A percentile compares a stretch with the other conserved stretches of the same genome.
These are phyloP conservation scores for Sporopachydermia lactativora DNA, from an alignment of 805 yeast species.

Conservation along the genomic window DNA sequence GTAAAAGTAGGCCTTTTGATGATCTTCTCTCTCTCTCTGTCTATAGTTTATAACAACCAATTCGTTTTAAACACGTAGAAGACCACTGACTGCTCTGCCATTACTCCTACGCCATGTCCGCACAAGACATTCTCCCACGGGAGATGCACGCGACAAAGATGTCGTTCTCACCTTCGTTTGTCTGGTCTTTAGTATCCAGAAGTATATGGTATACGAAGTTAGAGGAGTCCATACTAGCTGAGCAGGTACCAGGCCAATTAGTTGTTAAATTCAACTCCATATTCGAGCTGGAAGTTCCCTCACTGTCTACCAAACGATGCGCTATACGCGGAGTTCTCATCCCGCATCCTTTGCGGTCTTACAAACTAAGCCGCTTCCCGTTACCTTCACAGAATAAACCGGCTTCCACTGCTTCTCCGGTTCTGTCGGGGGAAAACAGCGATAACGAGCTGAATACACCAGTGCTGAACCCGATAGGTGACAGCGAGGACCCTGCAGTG, in stretches of 20 bases:
- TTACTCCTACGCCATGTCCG: neutral
- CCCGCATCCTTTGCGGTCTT: slow-evolving; percentile 4
- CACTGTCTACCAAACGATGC: neutral
- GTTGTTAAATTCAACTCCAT: neutral
- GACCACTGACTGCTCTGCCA: too few species aligned
- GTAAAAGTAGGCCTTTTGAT: neutral
- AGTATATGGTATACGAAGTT: neutral
- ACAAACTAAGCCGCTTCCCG: neutral
- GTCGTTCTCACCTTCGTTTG: neutral
- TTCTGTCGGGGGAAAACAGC: neutral
- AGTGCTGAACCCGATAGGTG: neutral
- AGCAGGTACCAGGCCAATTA: neutral
- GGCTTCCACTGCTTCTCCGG: neutral
- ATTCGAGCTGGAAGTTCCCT: neutral
- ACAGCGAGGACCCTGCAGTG: neutral
- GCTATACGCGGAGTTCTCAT: slow-evolving; percentile 3
- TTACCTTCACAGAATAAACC: neutral
- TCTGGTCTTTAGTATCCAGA: neutral
- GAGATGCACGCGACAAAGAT: neutral
- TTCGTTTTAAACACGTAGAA: too few species aligned
- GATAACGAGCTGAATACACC: neutral
- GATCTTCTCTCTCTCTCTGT: too few species aligned
- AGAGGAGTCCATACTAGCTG: neutral
- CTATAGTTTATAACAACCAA: too few species aligned
- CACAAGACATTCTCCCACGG: neutral